A percentile compares a stretch with the other conserved stretches of the same genome.
phyloP scores from a whole-genome alignment of 768 basidiomycete species.

The Hericium rajendrae region DNA sequence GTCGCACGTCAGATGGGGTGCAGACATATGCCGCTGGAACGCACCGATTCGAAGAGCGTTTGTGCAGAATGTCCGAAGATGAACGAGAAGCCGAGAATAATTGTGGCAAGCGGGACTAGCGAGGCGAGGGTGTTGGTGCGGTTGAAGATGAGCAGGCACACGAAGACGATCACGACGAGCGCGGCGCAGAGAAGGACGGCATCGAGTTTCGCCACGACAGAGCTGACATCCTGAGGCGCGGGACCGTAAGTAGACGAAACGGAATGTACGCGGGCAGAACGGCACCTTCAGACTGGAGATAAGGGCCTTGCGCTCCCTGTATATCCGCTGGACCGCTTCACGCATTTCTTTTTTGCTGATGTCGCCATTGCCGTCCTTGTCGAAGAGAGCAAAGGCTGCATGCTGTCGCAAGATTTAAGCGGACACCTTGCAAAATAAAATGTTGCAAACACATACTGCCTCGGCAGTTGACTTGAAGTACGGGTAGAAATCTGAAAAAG shows the following conservation, averaged over 20 bases:
- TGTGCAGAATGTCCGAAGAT: constrained; percentile 79
- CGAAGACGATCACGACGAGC: constrained; percentile 51
- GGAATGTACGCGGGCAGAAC: background rate
- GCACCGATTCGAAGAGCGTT: constrained; percentile 66
- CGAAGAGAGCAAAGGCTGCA: constrained; percentile 61
- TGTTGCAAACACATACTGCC: constrained; percentile 37
- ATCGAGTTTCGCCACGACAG: constrained; percentile 69
- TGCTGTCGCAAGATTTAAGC: constrained; percentile 28
- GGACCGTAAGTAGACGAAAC: background rate
- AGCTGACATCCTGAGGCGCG: constrained; percentile 49
- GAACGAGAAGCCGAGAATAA: constrained; percentile 78
- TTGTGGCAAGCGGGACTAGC: constrained; percentile 69
- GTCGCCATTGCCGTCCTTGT: constrained; percentile 79
- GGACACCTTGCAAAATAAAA: background rate
- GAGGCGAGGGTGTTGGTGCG: constrained; percentile 54
- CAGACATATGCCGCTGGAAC: constrained; percentile 11
- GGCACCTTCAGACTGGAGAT: constrained; percentile 59
- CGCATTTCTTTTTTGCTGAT: constrained; percentile 74
- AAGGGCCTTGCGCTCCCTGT: constrained; percentile 65
- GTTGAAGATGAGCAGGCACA: constrained; percentile 71
- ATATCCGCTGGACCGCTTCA: constrained; percentile 72
- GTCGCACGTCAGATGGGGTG: background rate
- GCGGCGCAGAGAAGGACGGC: constrained; percentile 57
- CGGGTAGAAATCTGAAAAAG: constrained; percentile 55
- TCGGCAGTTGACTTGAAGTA: constrained; percentile 67